Conservation (phyloP, 495 filamentous ascomycete species). For the Tuber microsphaerosporum region DNA sequence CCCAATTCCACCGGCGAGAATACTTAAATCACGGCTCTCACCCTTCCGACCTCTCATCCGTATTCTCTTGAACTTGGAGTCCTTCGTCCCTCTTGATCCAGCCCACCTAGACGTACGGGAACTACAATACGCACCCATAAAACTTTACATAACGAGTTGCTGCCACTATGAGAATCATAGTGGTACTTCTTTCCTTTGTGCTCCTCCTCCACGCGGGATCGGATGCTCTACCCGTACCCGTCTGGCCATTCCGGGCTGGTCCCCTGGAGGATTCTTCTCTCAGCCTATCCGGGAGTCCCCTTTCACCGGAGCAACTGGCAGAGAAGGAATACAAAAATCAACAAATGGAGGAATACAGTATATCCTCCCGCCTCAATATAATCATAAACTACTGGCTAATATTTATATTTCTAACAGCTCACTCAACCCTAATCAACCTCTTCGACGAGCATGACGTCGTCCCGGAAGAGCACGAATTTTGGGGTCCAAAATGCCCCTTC, state of each 20-base stretch:
- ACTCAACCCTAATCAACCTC: neutral
- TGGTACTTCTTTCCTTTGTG: neutral
- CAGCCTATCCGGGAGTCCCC: neutral
- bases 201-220: neutral
- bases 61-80: neutral
- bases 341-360: neutral
- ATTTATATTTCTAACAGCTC: neutral
- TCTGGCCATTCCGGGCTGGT: neutral
- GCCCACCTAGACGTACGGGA: neutral
- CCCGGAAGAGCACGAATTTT: neutral
- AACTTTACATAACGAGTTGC: neutral
- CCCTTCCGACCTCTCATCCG: neutral
- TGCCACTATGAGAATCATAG: neutral
- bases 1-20: neutral
- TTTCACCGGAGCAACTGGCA: neutral
- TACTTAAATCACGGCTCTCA: neutral
- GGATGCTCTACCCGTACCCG: neutral
- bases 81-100: neutral
- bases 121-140: neutral
- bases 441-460: neutral
- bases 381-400: neutral
- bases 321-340: neutral
- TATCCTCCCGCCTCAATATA: neutral
- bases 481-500: neutral
- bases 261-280: neutral